Base-by-base conservation (phyloP, 352 stramenopile species). In the Phytophthora uliginosa region DNA sequence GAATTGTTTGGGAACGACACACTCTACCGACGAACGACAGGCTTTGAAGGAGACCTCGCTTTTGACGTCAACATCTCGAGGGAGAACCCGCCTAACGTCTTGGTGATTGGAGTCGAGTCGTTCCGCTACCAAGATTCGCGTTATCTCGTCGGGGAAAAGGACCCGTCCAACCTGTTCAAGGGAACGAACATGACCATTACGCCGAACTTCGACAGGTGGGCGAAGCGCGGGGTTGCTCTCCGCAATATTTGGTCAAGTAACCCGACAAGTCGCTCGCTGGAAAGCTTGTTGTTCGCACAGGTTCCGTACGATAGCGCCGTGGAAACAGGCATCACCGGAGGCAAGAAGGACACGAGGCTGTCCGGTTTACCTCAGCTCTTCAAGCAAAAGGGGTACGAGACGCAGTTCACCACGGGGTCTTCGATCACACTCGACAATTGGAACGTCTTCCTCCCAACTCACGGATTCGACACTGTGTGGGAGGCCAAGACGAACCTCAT, bases 211-310 rank as follows among this genome's bases (percentile, higher is more conserved):
- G 79, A 91, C 52, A 70, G 65, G 18, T 91, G 78, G 75, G 79
- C 83, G 0, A 76, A 83, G 59, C 79, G 79, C 13, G 79, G 79
- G 20, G 56, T 91, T n/a, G 81, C 73, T 6, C 84, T 91, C 18
- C 71, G 66, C 26, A 91, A 89, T 33, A 69, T 89, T 22, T 91
- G 83, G 79, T 91, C 83, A 7, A 89, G 77, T 20, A 82, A 78
- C 58, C 73, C 73, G 15, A 92, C 84, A 20, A 92, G 84, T 59
- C 81, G 84, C 10, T 87, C 84, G 4, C 63, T 92, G 4, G 82
- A 88, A 66, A 76, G 75, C 54, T 82, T 90, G 24, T 20, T 92
- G 5, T 92, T 90, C 57, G 84, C 74, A 0, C 84, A 90, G 51
- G 55, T 90, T 26, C 80, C 82, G 9, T 88, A 88, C 59, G 84